A percentile compares a stretch with the other conserved stretches of the same genome.
Evolutionary conservation across 345 rosid species (phyloP).

Genomic region (Geranium brycei): DNA sequence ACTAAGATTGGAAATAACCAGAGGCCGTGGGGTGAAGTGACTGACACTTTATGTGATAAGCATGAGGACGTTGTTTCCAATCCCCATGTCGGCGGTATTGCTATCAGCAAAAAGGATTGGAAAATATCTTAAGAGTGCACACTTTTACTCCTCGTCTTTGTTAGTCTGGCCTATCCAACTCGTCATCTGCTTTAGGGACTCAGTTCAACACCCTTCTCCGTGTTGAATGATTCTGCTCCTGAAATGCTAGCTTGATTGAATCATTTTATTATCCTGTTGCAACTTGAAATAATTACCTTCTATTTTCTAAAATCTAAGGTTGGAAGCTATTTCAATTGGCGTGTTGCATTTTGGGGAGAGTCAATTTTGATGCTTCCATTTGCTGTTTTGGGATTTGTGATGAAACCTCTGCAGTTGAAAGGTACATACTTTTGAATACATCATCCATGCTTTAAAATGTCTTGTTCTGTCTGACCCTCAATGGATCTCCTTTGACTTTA

Average conservation of each 20-base stretch:
- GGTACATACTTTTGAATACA: constrained; percentile 30
- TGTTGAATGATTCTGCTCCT: constrained; percentile 1
- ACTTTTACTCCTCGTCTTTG: background rate
- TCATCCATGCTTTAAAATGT: background rate
- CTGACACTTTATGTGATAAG: no score
- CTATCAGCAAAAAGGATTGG: background rate
- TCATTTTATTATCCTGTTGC: background rate
- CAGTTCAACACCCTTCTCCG: background rate
- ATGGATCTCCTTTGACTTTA: constrained; percentile 5
- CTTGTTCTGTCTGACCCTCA: constrained; percentile 9
- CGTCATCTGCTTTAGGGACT: background rate
- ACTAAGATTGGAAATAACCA: background rate
- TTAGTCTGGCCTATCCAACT: background rate
- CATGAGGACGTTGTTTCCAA: no score
- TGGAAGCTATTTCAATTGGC: constrained; percentile 61
- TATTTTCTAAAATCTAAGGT: constrained; percentile 29
- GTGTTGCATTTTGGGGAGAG: constrained; percentile 75
- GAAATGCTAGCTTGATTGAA: background rate
- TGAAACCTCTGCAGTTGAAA: constrained; percentile 82
- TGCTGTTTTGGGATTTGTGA: constrained; percentile 53
- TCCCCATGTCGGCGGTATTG: no score
- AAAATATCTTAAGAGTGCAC: background rate
- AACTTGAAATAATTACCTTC: constrained; percentile 1
- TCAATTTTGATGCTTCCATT: constrained; percentile 78
- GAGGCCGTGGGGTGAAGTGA: no score